phyloP scores from a whole-genome alignment of 495 filamentous ascomycete genomes.

The Acidiella bohemica region DNA sequence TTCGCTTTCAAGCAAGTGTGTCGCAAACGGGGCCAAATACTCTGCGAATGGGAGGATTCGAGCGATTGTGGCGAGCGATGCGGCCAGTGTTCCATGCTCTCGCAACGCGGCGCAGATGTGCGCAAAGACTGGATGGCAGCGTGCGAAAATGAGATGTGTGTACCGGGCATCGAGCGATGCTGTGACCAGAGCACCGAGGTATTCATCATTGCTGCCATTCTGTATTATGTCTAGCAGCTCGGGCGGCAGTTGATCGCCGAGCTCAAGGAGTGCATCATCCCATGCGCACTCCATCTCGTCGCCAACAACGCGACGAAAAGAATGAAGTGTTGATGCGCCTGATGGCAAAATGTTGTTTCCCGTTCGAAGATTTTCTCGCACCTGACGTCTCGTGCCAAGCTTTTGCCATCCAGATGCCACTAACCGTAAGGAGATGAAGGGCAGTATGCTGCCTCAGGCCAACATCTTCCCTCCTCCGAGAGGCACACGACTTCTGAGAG shows the following conservation, averaged over 20 bases:
- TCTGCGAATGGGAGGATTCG: constrained; percentile 68
- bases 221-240: constrained; percentile 53
- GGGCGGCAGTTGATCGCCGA: constrained; percentile 30
- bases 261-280: constrained; percentile 13
- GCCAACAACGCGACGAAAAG: neutral
- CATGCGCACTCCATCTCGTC: constrained; percentile 24
- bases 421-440: too few species aligned
- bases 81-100: constrained; percentile 30
- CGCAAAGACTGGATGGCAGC: constrained; percentile 58
- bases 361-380: constrained; percentile 6
- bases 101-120: constrained; percentile 73
- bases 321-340: too few species aligned
- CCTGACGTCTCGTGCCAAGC: too few species aligned
- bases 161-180: constrained; percentile 50
- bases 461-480: too few species aligned
- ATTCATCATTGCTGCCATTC: constrained; percentile 45
- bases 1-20: constrained; percentile 21
- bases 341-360: too few species aligned
- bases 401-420: too few species aligned
- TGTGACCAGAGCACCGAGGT: constrained; percentile 55
- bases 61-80: constrained; percentile 60
- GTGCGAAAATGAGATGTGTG: constrained; percentile 54
- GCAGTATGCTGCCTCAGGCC: too few species aligned
- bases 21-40: constrained; percentile 43
- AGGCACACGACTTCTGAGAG: constrained; percentile 1